Base-by-base conservation (phyloP, 1,139 yeast genomes). In the Blastobotrys niveus region DNA sequence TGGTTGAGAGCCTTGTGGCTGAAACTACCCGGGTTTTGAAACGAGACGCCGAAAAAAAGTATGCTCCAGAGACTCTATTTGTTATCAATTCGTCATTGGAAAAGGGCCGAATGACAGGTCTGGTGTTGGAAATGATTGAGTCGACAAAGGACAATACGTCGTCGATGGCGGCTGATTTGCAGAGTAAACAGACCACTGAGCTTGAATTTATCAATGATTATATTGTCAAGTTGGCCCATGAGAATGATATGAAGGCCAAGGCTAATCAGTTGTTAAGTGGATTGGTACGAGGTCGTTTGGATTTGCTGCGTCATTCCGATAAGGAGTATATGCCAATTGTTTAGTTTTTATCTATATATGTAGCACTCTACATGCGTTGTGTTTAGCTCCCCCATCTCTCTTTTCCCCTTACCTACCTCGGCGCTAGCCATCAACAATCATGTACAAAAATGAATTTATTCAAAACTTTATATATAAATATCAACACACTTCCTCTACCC, bases 101-200 rank as follows among this genome's bases (percentile, higher is more conserved):
- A 48, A 64, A 66, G 1, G 67, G 70, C 2, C 57, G 76, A 15
- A 63, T 84, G 51, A 57, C 74, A 18, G 61, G 68, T 24, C 61
- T 71, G 2, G 82, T 82, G 5, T 50, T 67, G 17, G 68, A 72
- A 3, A 74, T 76, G 9, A 67, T 78, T 33, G 63, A 71, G 48
- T 40, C 57, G 30, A 73, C 81, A 20, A 72, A 75, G 0, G 62
- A 70, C 38, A 91, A 88, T 64, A 77, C 82, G 43, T 79, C 93
- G 7, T 85, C 95, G 2, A 91, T 89, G 97, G 73, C 95, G 55
- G 87, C 84, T 53, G 97, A 89, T 56, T 72, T 83, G 1, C 62
- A 76, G 38, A 68, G 73, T 51, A 67, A 78, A 43, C 72, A 79
- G 51, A 71, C 69, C 21, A 82, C 94, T 0, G 98, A 89, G 59